Conservation (phyloP, 306 rosid genomes). For the Vachellia collinsii region DNA sequence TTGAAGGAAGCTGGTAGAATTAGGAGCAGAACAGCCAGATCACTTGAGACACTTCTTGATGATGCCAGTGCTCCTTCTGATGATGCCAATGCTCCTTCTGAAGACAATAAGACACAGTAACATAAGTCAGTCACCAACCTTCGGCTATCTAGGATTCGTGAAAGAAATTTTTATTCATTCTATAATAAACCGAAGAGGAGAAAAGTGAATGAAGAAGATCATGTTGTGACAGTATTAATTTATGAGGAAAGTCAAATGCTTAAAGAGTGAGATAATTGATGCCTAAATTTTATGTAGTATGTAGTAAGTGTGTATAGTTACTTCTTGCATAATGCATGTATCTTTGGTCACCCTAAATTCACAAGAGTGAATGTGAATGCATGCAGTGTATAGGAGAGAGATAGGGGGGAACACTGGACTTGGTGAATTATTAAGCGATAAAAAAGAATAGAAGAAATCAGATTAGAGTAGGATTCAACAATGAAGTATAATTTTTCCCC, state of each 20-base stretch:
- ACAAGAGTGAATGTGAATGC: background rate
- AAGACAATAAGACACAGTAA: conserved; percentile 36
- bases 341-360: background rate
- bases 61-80: conserved; percentile 46
- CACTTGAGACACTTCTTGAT: conserved; percentile 82
- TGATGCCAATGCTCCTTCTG: conserved; percentile 44
- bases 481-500: too few relatives aligned
- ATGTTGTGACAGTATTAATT: conserved; percentile 26
- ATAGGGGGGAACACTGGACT: too few relatives aligned
- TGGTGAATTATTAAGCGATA: too few relatives aligned
- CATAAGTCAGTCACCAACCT: conserved; percentile 15
- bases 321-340: background rate
- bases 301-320: conserved; percentile 36
- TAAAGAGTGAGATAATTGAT: conserved; percentile 27
- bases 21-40: conserved; percentile 64
- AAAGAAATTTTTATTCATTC: conserved; percentile 1
- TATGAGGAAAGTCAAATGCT: conserved; percentile 38
- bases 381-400: too few relatives aligned
- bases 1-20: conserved; percentile 89
- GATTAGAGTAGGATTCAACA: too few relatives aligned
- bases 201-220: conserved; percentile 13
- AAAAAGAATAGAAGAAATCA: too few relatives aligned
- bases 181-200: background rate
- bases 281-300: conserved; percentile 6
- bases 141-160: background rate